phyloP scores from a whole-genome alignment of 768 basidiomycete species.

The Tylopilus balloui region DNA sequence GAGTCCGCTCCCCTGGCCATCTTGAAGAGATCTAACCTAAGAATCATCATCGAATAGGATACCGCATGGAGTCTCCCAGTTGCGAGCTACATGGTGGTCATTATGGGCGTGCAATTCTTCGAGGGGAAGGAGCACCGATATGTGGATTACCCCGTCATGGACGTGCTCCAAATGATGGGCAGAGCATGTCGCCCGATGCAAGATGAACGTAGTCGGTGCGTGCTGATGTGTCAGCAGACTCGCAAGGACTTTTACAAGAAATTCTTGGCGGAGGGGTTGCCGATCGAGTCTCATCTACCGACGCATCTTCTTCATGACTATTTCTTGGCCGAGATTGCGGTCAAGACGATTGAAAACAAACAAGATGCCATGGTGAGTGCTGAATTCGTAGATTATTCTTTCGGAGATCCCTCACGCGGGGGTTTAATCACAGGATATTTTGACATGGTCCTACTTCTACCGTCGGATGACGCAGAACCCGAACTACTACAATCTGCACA shows the following conservation, averaged over 20 bases:
- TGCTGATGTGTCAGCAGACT: slow-evolving; percentile 96
- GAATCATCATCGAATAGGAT: slow-evolving; percentile 52
- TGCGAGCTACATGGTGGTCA: slow-evolving; percentile 94
- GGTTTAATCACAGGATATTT: slow-evolving; percentile 63
- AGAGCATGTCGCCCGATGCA: slow-evolving; percentile 88
- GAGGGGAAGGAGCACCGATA: slow-evolving; percentile 99
- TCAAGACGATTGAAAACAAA: slow-evolving; percentile 99
- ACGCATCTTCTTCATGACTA: slow-evolving; percentile 92
- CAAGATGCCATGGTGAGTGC: slow-evolving; percentile 84
- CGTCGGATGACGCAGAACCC: slow-evolving; percentile 97
- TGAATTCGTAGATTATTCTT: not conserved
- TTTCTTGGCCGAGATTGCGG: slow-evolving; percentile 96
- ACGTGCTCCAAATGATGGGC: slow-evolving; percentile 99
- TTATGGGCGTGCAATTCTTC: slow-evolving; percentile 98
- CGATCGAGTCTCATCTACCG: slow-evolving; percentile 92
- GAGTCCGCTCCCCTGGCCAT: slow-evolving; percentile 12
- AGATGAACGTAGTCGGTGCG: slow-evolving; percentile 88
- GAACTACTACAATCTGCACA: slow-evolving; percentile 91
- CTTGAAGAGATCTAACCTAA: not conserved
- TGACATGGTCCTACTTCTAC: slow-evolving; percentile 99
- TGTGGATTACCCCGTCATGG: slow-evolving; percentile 96
- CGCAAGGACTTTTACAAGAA: slow-evolving; percentile 99
- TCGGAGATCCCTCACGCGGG: not conserved
- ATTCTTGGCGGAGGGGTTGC: slow-evolving; percentile 94
- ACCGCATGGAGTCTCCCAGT: slow-evolving; percentile 95